Base-by-base conservation (phyloP, 2,329 filamentous ascomycete species). In the Fusarium sp. region DNA sequence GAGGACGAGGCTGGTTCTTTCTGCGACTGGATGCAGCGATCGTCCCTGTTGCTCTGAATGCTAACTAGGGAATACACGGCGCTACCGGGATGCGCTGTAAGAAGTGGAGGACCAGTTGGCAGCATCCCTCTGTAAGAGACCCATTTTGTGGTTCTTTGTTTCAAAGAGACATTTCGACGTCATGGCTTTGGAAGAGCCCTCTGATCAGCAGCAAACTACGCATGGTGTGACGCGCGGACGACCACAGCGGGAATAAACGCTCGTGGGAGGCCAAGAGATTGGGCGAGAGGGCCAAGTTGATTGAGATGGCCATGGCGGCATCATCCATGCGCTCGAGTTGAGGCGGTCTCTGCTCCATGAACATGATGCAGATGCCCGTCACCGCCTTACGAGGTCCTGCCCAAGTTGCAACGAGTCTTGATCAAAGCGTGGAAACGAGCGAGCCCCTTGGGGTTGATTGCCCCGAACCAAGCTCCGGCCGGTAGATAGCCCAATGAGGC, bases 101-200 rank as follows among this genome's bases (percentile, higher is more conserved):
- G 31, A 56, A 42, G 73, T 74, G 73, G 73, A 69, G 59, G 68
- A 40, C 50, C 11, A 54, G 11, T n/a, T 36, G 47, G 16, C 47
- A 52, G 20, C 35, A 38, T 29, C 63, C 70, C 72, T 62, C 64
- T 50, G 65, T 65, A 63, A 77, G 65, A 57, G 60, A 40, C 31
- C 68, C 70, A 50, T 70, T 63, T 77, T 68, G 74, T 77, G 69
- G 74, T 63, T 72, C 67, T 69, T 69, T 68, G 76, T 77, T 77
- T 76, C 76, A 71, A 66, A 56, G 22, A 47, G 25, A n/a, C 64
- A 63, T 61, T 42, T 69, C 68, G 65, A 78, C 71, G 74, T 78
- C 75, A 78, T 78, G 66, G 64, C 33, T 45, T 60, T 71, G 57
- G 36, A 54, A 60, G 40, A 50, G 52, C 58, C 58, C 71, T 71